phyloP scores from a whole-genome alignment of 495 filamentous ascomycete species.

The Neurospora sublineolata region DNA sequence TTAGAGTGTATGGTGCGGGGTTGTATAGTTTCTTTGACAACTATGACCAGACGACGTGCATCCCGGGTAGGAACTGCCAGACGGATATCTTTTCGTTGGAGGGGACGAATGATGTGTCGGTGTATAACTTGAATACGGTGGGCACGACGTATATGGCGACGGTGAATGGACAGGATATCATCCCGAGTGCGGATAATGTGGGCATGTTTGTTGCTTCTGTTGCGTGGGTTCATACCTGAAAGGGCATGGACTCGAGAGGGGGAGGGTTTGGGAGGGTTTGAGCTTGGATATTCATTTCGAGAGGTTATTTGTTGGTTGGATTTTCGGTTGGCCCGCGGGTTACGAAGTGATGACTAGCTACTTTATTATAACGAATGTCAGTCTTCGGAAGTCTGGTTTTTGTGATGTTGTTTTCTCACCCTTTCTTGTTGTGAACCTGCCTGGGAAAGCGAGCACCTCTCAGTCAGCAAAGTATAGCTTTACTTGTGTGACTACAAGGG shows the following conservation, averaged over 20 bases:
- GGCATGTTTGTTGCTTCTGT: conserved; percentile 16
- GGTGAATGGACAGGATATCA: conserved; percentile 37
- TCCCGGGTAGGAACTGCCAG: conserved; percentile 45
- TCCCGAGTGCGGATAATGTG: conserved; percentile 40
- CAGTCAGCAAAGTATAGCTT: neutral
- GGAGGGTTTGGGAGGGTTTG: neutral
- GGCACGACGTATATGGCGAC: conserved; percentile 33
- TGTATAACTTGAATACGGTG: conserved; percentile 44
- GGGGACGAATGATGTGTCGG: conserved; percentile 22
- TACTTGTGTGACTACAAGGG: conserved; percentile 2
- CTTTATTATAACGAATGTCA: neutral
- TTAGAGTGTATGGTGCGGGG: conserved; percentile 58
- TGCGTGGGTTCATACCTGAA: conserved; percentile 7
- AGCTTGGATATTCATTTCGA: neutral
- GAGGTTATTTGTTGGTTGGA: neutral
- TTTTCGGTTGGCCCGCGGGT: neutral
- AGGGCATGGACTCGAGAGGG: neutral
- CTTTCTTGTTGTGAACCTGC: neutral
- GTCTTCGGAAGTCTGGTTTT: neutral
- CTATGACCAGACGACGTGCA: conserved; percentile 28
- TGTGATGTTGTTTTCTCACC: neutral
- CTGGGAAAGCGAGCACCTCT: neutral
- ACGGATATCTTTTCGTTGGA: conserved; percentile 44
- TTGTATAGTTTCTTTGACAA: conserved; percentile 50
- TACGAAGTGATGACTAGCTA: neutral